These are phyloP conservation scores for Rhizopus delemar DNA, from an alignment of 371 early-diverging fungal genomes.

Conservation along the genomic window DNA sequence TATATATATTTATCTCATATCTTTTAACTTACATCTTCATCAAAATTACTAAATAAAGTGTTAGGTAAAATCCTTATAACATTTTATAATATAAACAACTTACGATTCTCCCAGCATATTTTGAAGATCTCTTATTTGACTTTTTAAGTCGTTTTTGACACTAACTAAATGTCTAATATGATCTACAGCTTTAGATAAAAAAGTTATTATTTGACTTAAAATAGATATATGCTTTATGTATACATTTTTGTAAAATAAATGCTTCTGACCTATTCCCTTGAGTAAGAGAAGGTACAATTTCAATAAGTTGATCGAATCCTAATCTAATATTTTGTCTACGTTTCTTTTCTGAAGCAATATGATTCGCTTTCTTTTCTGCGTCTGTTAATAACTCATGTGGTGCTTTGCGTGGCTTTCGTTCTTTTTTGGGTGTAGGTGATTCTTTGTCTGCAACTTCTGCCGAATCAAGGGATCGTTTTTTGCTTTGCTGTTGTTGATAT, in stretches of 20 bases:
- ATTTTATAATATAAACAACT: constrained; percentile 9
- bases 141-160: constrained; percentile 44
- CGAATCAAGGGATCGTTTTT: background rate
- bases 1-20: background rate
- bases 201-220: background rate
- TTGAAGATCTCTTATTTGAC: constrained; percentile 41
- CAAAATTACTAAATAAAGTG: constrained; percentile 20
- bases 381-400: constrained; percentile 81
- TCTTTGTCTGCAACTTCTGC: background rate
- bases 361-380: constrained; percentile 93
- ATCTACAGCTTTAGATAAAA: constrained; percentile 38
- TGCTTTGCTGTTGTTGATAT: background rate
- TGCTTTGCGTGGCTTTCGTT: constrained; percentile 41
- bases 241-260: constrained; percentile 63
- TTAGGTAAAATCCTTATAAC: too few species aligned
- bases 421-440: constrained; percentile 16
- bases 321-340: constrained; percentile 82
- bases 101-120: constrained; percentile 42
- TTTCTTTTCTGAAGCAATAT: constrained; percentile 92
- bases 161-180: constrained; percentile 44
- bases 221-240: constrained; percentile 1
- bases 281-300: constrained; percentile 76
- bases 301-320: constrained; percentile 82
- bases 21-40: constrained; percentile 32
- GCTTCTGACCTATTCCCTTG: constrained; percentile 65